Conservation (phyloP, 2,329 filamentous ascomycete genomes). For the Penicillium sp. region DNA sequence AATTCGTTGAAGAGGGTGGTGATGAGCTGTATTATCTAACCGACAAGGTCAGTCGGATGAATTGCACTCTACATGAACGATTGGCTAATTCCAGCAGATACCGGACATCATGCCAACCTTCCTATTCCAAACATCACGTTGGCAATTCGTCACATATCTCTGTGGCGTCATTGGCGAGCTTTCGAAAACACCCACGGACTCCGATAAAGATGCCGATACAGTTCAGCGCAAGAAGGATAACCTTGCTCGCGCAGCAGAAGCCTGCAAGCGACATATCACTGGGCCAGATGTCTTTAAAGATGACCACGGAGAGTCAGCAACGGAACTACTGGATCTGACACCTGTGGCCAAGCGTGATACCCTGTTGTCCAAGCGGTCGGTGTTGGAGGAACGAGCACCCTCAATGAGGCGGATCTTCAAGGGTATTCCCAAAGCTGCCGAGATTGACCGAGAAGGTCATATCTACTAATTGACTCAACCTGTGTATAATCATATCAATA, state of each 20-base stretch:
- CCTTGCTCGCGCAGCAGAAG: constrained; percentile 71
- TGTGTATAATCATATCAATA: neutral
- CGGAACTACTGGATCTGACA: constrained; percentile 33
- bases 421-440: constrained; percentile 59
- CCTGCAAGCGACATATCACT: constrained; percentile 78
- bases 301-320: constrained; percentile 39
- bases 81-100: constrained; percentile 54
- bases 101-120: constrained; percentile 83
- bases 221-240: constrained; percentile 60
- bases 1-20: constrained; percentile 75
- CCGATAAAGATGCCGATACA: constrained; percentile 46
- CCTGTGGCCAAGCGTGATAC: constrained; percentile 26
- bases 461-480: constrained; percentile 31
- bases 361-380: constrained; percentile 26
- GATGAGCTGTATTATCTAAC: constrained; percentile 76
- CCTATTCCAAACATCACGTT: constrained; percentile 84
- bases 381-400: constrained; percentile 20
- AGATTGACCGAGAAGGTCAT: constrained; percentile 42
- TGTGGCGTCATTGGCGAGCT: constrained; percentile 62
- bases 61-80: neutral
- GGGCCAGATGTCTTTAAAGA: constrained; percentile 88
- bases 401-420: constrained; percentile 53
- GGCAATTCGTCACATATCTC: constrained; percentile 72
- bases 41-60: constrained; percentile 51
- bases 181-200: constrained; percentile 49